Evolutionary conservation across 176 grass and related monocot genomes (phyloP).

Genomic region (Bromus sterilis): DNA sequence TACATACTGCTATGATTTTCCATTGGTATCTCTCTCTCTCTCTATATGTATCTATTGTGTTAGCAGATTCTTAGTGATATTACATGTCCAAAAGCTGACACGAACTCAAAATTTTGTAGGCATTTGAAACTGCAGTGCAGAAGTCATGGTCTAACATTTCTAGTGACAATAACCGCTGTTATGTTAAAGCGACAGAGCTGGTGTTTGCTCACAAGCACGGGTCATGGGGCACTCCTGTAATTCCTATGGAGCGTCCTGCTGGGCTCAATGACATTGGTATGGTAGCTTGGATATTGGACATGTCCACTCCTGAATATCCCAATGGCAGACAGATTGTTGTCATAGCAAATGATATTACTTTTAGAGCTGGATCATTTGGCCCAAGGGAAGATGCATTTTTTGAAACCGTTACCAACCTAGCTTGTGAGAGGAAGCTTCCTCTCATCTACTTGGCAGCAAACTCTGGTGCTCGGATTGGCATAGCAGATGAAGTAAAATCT

Average conservation of each 20-base stretch:
- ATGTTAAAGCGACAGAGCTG: constrained; percentile 74
- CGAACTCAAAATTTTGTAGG: constrained; percentile 38
- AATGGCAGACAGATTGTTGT: constrained; percentile 84
- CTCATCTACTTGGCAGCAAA: constrained; percentile 96
- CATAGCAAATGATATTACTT: constrained; percentile 87
- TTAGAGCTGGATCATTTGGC: constrained; percentile 90
- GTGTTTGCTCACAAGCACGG: constrained; percentile 62
- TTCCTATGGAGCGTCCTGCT: constrained; percentile 53
- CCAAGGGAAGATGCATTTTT: constrained; percentile 99
- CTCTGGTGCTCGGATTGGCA: constrained; percentile 83
- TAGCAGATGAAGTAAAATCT: constrained; percentile 92
- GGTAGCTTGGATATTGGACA: constrained; percentile 89
- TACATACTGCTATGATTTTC: constrained; percentile 98
- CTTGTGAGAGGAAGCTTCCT: constrained; percentile 83
- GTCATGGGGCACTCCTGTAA: constrained; percentile 69
- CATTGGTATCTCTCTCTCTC: constrained; percentile 33
- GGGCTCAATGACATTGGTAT: constrained; percentile 89
- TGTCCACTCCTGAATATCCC: constrained; percentile 90
- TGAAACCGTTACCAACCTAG: constrained; percentile 87
- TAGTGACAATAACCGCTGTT: constrained; percentile 22
- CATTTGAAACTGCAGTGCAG: constrained; percentile 84
- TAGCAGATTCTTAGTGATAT: background rate
- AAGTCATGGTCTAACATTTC: constrained; percentile 46
- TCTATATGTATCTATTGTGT: background rate
- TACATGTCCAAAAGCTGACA: constrained; percentile 9